Evolutionary conservation across 2,329 filamentous ascomycete genomes (phyloP), one percentile per base, ranked within the genome.

Genomic region (Chalaropsis ovoidea): DNA sequence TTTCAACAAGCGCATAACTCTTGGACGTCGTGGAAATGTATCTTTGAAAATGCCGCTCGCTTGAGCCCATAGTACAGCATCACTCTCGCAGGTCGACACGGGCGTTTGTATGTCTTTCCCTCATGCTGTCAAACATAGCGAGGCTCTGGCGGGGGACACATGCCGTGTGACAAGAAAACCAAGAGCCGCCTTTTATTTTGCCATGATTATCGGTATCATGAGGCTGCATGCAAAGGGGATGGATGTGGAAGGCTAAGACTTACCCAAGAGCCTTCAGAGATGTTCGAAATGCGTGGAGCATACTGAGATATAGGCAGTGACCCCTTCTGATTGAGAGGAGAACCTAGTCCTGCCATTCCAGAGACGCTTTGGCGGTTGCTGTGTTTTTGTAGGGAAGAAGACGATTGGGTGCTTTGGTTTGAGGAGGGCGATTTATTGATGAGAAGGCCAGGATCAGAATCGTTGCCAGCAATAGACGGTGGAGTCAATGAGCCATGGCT

Each of bases 211-310:
- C 17, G 61, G 22, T 6, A 31, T 43, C 47, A 4, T 31, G 22
- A 45, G 41, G 61, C n/a, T 45, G 31, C 15, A 54, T 64, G 47
- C 45, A 70, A 35, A 49, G 47, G 47, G 31, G 52, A 13, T 56
- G 52, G 52, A 17, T 56, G 2, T 3, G 2, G 31, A 31, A 3
- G 31, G 31, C 31, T 6, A 43, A 65, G 69, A 78, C 86, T 71
- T 82, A 95, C 91, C 88, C 90, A 95, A 67, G 89, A 86, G 70
- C 88, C 89, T 69, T 96, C 90, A 10, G 84, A 80, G 47, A 96
- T 79, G 42, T 92, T 96, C 54, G 86, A 77, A 47, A 96, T 83
- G 70, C 85, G 84, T 27, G 93, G 92, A 39, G 90, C 88, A 76
- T 89, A 93, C 54, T 87, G 85, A 64, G 91, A 96, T 19, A 86